Evolutionary conservation across 106 monocot species (phyloP).

Genomic region (Platanthera zijinensis): DNA sequence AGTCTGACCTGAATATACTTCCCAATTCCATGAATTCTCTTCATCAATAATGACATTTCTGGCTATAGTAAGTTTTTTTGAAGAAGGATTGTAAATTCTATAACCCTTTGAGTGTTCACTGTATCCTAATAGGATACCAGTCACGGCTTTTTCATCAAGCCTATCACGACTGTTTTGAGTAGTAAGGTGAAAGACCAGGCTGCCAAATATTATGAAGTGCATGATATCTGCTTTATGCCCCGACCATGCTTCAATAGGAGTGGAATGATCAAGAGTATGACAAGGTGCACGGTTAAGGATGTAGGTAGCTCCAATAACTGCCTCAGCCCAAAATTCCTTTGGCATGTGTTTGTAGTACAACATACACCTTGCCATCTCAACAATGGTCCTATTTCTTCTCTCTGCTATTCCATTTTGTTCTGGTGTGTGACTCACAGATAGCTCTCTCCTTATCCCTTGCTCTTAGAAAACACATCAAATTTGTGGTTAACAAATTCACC

Average conservation of each 20-base stretch:
- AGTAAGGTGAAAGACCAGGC: not conserved
- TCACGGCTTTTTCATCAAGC: not conserved
- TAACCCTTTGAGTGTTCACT: not conserved
- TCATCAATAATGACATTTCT: constrained; percentile 11
- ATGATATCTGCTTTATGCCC: not conserved
- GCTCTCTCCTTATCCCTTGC: not conserved
- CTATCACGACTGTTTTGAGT: not conserved
- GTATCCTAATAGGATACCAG: constrained; percentile 3
- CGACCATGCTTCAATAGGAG: not conserved
- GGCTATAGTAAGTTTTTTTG: not conserved
- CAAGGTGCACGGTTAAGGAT: not conserved
- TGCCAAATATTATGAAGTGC: constrained; percentile 9
- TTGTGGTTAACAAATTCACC: not conserved
- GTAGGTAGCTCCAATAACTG: not conserved
- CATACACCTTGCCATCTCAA: constrained; percentile 2
- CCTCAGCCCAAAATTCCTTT: not conserved
- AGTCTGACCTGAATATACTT: not conserved
- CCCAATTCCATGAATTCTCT: not conserved
- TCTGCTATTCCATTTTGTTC: constrained; percentile 15
- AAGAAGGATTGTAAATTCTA: not conserved
- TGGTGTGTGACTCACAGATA: not conserved
- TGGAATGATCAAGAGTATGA: not conserved
- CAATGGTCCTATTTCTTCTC: not conserved
- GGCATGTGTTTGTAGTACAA: not conserved
- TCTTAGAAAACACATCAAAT: not conserved